Percentiles rank a stretch among this genome's conserved stretches.
Evolutionary conservation across 2,329 filamentous ascomycete genomes (phyloP).

Genomic region (Phialocephala subalpina): DNA sequence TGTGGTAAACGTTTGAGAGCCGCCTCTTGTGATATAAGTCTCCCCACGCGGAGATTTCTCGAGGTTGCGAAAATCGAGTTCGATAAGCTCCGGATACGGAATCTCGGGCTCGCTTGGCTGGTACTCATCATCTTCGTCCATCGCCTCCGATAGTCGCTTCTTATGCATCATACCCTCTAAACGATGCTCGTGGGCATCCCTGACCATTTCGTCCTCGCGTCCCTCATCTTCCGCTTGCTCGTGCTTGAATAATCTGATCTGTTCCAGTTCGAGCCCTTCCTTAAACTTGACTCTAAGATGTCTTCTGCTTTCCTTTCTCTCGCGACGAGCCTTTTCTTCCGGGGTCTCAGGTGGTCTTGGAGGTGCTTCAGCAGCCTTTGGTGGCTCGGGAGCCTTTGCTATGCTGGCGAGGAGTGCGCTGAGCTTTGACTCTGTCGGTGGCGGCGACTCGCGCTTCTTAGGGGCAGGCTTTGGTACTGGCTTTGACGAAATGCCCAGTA

Average conservation of each 20-base stretch:
- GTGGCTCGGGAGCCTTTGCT: conserved; percentile 41
- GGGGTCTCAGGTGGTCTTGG: conserved; percentile 63
- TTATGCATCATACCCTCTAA: conserved; percentile 76
- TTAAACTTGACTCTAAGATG: conserved; percentile 77
- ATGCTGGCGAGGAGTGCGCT: conserved; percentile 45
- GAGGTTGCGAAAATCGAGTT: conserved; percentile 49
- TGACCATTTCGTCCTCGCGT: conserved; percentile 71
- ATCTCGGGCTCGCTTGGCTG: conserved; percentile 49
- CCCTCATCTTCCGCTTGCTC: conserved; percentile 76
- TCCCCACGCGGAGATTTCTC: conserved; percentile 46
- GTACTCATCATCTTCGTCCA: conserved; percentile 59
- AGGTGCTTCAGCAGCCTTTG: conserved; percentile 41
- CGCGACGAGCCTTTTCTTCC: conserved; percentile 71
- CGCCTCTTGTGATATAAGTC: conserved; percentile 63
- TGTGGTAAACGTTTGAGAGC: conserved; percentile 58
- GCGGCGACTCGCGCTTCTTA: conserved; percentile 46
- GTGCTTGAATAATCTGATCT: conserved; percentile 75
- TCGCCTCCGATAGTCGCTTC: conserved; percentile 59
- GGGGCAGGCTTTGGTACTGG: conserved; percentile 42
- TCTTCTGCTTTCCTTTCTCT: conserved; percentile 76
- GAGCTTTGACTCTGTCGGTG: conserved; percentile 43
- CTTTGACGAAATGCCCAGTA: conserved; percentile 41
- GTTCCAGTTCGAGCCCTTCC: conserved; percentile 69
- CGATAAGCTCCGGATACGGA: conserved; percentile 58
- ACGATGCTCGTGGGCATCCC: conserved; percentile 76